These are phyloP conservation scores for Neoboletus magnificus DNA, from an alignment of 768 basidiomycete genomes.

Conservation along the genomic window DNA sequence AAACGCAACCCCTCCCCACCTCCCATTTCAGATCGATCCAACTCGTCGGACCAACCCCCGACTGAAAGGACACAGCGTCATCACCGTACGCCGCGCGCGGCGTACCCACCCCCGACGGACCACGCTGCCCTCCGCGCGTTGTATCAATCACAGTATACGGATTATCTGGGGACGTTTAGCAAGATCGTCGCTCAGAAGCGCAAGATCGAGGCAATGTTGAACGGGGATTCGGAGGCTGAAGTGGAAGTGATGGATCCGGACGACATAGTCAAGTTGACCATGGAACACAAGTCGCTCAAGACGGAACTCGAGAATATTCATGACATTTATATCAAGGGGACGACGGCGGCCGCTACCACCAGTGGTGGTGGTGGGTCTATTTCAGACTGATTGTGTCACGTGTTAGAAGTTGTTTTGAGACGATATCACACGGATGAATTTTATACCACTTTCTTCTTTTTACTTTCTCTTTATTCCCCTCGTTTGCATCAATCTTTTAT, in stretches of 20 bases:
- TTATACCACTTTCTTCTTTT: background rate
- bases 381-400: slow-evolving; percentile 10
- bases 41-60: slow-evolving; percentile 17
- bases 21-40: slow-evolving; percentile 21
- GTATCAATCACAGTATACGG: slow-evolving; percentile 50
- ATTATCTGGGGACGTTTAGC: slow-evolving; percentile 48
- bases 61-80: slow-evolving; percentile 16
- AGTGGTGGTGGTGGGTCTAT: slow-evolving; percentile 1
- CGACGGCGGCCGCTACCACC: background rate
- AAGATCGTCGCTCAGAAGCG: slow-evolving; percentile 48
- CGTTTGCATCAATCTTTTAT: background rate
- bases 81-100: slow-evolving; percentile 31
- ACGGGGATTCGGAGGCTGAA: slow-evolving; percentile 53
- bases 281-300: slow-evolving; percentile 44
- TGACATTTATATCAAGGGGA: slow-evolving; percentile 33
- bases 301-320: slow-evolving; percentile 55
- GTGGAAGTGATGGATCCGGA: slow-evolving; percentile 52
- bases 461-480: background rate
- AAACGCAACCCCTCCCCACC: slow-evolving; percentile 29
- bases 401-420: background rate
- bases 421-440: background rate
- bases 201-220: slow-evolving; percentile 52
- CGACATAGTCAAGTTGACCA: slow-evolving; percentile 44
- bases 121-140: slow-evolving; percentile 48
- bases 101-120: slow-evolving; percentile 41